Evolutionary conservation across 768 basidiomycete species (phyloP).

Genomic region (Serendipita indica): DNA sequence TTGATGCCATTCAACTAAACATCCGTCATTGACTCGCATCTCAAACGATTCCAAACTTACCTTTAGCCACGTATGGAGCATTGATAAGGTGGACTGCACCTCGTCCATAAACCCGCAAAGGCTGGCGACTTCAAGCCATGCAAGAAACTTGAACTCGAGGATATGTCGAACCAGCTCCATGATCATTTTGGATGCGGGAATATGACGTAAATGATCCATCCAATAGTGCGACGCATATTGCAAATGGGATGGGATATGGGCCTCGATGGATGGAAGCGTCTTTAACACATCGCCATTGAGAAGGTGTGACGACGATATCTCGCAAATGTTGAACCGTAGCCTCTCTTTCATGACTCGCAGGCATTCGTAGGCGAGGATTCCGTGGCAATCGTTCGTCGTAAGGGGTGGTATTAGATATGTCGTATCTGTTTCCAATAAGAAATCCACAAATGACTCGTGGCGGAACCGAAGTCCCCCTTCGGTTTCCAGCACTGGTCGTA

Average conservation of each 20-base stretch:
- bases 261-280: neutral
- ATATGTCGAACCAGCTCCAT: neutral
- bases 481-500: neutral
- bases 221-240: neutral
- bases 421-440: neutral
- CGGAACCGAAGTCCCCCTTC: neutral
- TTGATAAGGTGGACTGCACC: neutral
- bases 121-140: neutral
- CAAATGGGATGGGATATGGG: neutral
- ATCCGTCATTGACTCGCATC: too few species aligned
- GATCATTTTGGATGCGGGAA: neutral
- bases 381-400: neutral
- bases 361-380: neutral
- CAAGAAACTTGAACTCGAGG: neutral
- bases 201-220: neutral
- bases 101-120: neutral
- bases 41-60: too few species aligned
- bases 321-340: constrained; percentile 5
- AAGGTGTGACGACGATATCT: neutral
- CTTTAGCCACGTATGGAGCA: neutral
- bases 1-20: neutral
- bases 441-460: constrained; percentile 6
- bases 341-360: neutral
- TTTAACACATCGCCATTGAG: neutral
- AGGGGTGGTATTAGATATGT: neutral